These are phyloP conservation scores for Hyparrhenia diplandra DNA, from an alignment of 176 grass and related monocot species.

Conservation along the genomic window DNA sequence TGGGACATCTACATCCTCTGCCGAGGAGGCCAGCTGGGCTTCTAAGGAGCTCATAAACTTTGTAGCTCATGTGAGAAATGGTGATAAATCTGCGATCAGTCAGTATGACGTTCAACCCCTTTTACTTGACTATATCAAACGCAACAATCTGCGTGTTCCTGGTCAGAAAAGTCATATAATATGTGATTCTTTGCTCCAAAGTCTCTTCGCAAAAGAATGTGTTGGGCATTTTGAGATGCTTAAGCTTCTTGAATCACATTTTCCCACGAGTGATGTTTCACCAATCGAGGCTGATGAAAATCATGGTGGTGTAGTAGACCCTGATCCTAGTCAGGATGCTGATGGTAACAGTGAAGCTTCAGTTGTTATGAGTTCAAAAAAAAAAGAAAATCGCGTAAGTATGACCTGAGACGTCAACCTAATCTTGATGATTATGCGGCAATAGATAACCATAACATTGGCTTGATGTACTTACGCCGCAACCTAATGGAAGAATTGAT, in stretches of 20 bases:
- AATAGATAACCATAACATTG: conserved; percentile 93
- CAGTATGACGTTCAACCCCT: conserved; percentile 83
- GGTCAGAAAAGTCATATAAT: conserved; percentile 81
- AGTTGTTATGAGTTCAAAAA: conserved; percentile 55
- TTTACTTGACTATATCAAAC: conserved; percentile 84
- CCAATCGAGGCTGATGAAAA: conserved; percentile 62
- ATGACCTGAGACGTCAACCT: conserved; percentile 52
- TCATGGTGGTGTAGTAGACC: conserved; percentile 96
- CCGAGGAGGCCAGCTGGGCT: conserved; percentile 63
- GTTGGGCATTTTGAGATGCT: conserved; percentile 99
- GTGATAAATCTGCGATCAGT: conserved; percentile 68
- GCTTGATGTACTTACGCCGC: conserved; percentile 81
- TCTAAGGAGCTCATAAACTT: conserved; percentile 87
- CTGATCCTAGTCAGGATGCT: conserved; percentile 68
- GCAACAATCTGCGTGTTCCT: conserved; percentile 73
- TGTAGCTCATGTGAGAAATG: conserved; percentile 77
- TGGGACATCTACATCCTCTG: conserved; percentile 55
- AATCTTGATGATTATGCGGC: conserved; percentile 93
- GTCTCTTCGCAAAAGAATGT: conserved; percentile 66
- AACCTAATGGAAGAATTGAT: conserved; percentile 97
- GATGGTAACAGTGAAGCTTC: conserved; percentile 83
- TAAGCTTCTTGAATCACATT: conserved; percentile 98
- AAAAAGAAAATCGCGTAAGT: conserved; percentile 64
- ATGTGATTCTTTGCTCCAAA: conserved; percentile 84
- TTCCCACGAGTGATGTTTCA: conserved; percentile 53